Conservation (phyloP, 768 basidiomycete genomes). For the Dioszegia crocea region DNA sequence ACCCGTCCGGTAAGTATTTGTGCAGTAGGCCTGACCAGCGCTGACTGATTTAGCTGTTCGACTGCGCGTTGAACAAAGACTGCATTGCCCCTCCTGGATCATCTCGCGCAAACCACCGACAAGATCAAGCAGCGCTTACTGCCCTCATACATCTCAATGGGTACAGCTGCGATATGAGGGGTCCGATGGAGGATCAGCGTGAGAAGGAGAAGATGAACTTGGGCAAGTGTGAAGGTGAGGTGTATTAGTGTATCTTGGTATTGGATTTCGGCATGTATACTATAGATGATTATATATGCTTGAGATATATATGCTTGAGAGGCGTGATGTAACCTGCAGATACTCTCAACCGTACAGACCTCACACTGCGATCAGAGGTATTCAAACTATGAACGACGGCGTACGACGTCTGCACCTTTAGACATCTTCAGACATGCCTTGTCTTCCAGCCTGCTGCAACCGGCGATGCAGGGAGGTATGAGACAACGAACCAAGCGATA, state of each 20-base stretch:
- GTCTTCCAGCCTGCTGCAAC: no score
- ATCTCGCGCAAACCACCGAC: conserved; percentile 7
- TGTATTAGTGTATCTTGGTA: not conserved
- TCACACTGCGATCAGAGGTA: no score
- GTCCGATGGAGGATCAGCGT: conserved; percentile 5
- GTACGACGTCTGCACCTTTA: no score
- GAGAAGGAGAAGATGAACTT: not conserved
- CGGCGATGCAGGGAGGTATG: no score
- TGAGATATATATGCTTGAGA: no score
- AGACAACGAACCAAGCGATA: no score
- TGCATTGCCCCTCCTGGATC: conserved; percentile 8
- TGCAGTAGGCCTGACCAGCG: not conserved
- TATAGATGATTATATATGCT: no score
- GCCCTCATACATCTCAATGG: conserved; percentile 9
- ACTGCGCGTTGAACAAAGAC: not conserved
- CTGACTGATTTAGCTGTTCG: not conserved
- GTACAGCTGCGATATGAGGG: not conserved
- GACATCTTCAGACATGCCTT: no score
- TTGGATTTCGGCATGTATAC: not conserved
- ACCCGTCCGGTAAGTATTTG: conserved; percentile 2
- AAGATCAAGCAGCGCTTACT: conserved; percentile 10
- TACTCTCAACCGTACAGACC: no score
- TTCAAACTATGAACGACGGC: no score
- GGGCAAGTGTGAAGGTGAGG: not conserved
- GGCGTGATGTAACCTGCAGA: no score